A percentile compares a stretch with the other conserved stretches of the same genome.
Evolutionary conservation across 116 monocot species (phyloP).

Genomic region (Thalassia testudinum): DNA sequence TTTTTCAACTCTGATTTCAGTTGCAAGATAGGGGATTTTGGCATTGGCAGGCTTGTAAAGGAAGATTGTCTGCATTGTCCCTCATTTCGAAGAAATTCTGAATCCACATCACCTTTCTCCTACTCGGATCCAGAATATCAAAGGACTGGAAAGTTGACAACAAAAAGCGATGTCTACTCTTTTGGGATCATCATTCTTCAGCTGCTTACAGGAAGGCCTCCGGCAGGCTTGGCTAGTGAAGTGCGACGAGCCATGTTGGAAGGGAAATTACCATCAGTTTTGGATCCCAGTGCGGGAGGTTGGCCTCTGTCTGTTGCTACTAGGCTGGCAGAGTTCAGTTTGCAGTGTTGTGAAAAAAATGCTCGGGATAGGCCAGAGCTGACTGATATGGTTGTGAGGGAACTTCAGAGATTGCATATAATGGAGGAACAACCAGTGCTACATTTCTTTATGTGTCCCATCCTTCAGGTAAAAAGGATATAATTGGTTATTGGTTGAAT

Average conservation of each 20-base stretch:
- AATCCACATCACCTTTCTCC: constrained; percentile 21
- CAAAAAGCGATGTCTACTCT: constrained; percentile 55
- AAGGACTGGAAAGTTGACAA: constrained; percentile 19
- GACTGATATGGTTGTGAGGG: constrained; percentile 42
- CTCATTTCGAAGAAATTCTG: constrained; percentile 15
- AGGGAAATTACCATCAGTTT: constrained; percentile 22
- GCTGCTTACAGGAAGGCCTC: constrained; percentile 53
- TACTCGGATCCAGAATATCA: constrained; percentile 49
- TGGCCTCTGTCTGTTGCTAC: constrained; percentile 45
- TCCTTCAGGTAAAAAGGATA: constrained; percentile 37
- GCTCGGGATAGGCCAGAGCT: constrained; percentile 30
- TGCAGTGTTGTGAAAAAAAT: constrained; percentile 31
- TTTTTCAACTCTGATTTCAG: constrained; percentile 39
- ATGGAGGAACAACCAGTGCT: constrained; percentile 46
- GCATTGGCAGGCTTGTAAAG: constrained; percentile 29
- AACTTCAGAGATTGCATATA: constrained; percentile 35
- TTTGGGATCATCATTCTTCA: constrained; percentile 67
- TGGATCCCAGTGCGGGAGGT: constrained; percentile 59
- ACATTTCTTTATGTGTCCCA: constrained; percentile 60
- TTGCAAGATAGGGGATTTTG: constrained; percentile 51
- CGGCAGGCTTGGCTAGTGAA: constrained; percentile 28
- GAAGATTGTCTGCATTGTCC: constrained; percentile 12
- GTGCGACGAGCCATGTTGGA: constrained; percentile 27
- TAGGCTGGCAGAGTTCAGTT: constrained; percentile 58
- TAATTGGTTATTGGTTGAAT: background rate